Evolutionary conservation across 23 red algal genomes (phyloP), one percentile per base, ranked within the genome.

Genomic region (Gracilaria domingensis): DNA sequence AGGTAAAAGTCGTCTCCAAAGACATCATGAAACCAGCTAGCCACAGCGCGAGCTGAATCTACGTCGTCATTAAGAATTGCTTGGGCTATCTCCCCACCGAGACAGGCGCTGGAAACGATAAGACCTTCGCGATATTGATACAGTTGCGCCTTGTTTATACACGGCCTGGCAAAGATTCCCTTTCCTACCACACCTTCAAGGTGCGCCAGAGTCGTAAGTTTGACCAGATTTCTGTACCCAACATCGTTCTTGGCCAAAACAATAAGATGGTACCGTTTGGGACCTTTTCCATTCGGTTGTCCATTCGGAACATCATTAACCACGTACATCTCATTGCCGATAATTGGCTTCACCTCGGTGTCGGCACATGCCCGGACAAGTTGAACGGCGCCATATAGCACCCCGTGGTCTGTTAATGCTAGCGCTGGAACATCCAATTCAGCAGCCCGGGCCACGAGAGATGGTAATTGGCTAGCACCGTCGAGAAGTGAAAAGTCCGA

Each of bases 281-380:
- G 89, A 34, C 56, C 47, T 13, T 47, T 57, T 58, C 79, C 75
- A 29, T 83, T 61, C 1, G 51, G 70, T 38, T 86, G 53, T 11
- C 40, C 61, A 48, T 80, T 42, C 38, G 83, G 49, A 26, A 61
- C 59, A 60, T 80, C 89, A 45, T 94, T 91, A 39, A 97, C 61
- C 66, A 88, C 80, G 82, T 98, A 98, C 97, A 98, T 94, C 80
- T 98, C 97, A 71, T 98, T 98, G 60, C 97, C 97, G 42, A 96
- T 91, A 44, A 98, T 98, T 23, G 97, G 97, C 83, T 96, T 95
- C 28, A 95, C 87, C 14, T 82, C 80, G 21, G 73, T 84, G 18
- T 75, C 45, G 26, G 86, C 69, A 36, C 96, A 98, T 23, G 73
- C 72, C 14, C 86, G 73, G 5, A 98, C 79, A 33, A 96, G 93